Base-by-base conservation (phyloP, 371 early-diverging fungal genomes). In the Mucor lusitanicus region DNA sequence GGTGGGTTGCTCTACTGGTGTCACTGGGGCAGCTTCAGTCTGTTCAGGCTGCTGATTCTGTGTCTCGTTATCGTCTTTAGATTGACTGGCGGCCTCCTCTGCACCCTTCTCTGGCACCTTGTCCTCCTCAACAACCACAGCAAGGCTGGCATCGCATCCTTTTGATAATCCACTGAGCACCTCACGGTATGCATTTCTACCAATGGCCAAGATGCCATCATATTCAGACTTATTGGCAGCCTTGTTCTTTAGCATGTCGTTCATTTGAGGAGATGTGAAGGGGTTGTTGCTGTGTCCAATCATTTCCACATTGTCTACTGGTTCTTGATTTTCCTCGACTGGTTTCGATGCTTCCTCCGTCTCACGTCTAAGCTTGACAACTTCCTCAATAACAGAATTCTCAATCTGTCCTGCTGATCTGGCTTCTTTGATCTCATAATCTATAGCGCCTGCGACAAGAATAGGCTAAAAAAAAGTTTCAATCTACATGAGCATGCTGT, bases 361-460 rank as follows among this genome's bases (percentile, higher is more conserved):
- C 63, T 80, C 67, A 57, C 83, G 78, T 62, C 87, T 84, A 59
- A 68, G 83, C 71, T 80, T 68, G 30, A 80, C 63, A 17, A 90
- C 73, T 68, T 86, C 85, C 40, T 87, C 85, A 25, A 85, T 76
- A 0, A 90, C 85, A 65, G 82, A 74, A 21, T 75, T 62, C 56
- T 82, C 87, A 57, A 90, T 81, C 61, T 85, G 82, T 6, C 88
- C 90, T 17, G 78, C 72, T 9, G 67, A 59, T 30, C 67, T 71
- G 0, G 82, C 89, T 72, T 90, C 90, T 60, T 78, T 81, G 7
- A 90, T 79, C 64, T 90, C 90, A 62, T 90, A 90, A 60, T 90
- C 90, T 37, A 90, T 65, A 35, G 90, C 90, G 56, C 87, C 88
- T 21, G 87, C 88, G 58, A 85, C 88, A 40, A 90, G 80, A n/a